Base-by-base conservation (phyloP, 164 flowering plant genomes). In the Magnolia officinalis region DNA sequence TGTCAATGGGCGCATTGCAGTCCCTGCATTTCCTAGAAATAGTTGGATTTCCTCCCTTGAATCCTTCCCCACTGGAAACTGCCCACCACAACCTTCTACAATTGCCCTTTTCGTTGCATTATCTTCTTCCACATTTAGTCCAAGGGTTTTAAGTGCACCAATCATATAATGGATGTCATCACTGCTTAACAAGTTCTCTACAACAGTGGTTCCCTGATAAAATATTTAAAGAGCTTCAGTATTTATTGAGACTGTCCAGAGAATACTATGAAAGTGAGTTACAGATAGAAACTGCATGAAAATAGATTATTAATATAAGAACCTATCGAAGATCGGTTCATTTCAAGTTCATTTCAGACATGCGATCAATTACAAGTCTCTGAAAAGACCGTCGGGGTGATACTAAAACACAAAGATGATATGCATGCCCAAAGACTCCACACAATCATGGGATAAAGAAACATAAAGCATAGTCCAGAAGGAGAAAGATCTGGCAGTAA, bases 1-100 rank as follows among this genome's bases (percentile, higher is more conserved):
- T 29, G 99, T 94, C 85, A 96, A 81, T 26, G 98, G 99, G 49
- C 99, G 95, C 99, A 96, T 96, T 24, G 99, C 99, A 45, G 99
- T 96, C 67, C 99, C 99, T 26, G 99, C 99, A 90, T 96, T 96
- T 81, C 99, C 99, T 24, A 96, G 90, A 84, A 92, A 94, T 72
- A 96, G 98, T 77, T 90, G 83, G 80, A 96, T 74, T 76, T 91
- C 94, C 19, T 83, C 89, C 23, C 49, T 78, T 19, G 90, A 79
- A 21, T 84, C 94, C 78, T 84, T 86, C 50, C 90, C 91, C 19
- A 85, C 90, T 26, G 99, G 99, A 81, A 96, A 96, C 50, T 71
- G 80, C 45, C 98, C 98, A 78, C 92, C 90, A 78, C 88, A 88
- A 71, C 97, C 95, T 82, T 84, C 90, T 52, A 91, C 94, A 77